Base-by-base conservation (phyloP, 2,329 filamentous ascomycete genomes). In the Penicillium decumbens region DNA sequence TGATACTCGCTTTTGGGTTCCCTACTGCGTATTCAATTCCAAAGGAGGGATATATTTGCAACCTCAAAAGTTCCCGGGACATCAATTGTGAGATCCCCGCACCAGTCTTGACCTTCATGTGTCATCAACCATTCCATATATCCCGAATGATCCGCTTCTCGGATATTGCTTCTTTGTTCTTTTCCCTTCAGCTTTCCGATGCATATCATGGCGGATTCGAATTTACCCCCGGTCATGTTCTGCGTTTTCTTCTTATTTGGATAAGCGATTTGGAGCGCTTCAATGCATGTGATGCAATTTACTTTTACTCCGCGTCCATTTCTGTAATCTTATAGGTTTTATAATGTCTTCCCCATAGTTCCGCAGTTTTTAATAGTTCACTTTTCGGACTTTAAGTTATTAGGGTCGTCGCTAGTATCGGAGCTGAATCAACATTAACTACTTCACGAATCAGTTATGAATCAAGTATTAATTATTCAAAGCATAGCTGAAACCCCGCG, bases 131-230 rank as follows among this genome's bases (percentile, higher is more conserved):
- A 42, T 39, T 46, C 40, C 41, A 30, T 48, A 18, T 33, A 33
- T 45, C 37, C 45, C 29, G 44, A 50, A 45, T 23, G n/a, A 40
- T 44, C 30, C 27, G 35, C 39, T n/a, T 32, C 23, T 15, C 27
- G 46, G 30, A 30, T 47, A 7, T 46, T 49, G 27, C 18, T 29
- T 51, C 20, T 49, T 8, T 43, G 41, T 39, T 18, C 49, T 12
- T 43, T 43, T 39, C 12, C 18, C 45, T 45, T 37, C 24, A 46
- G 43, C 49, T 45, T 43, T 30, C 32, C 38, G 43, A 43, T 57
- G 56, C 54, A 58, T 58, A 49, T 39, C 41, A 48, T 47, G 54
- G 54, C 49, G 49, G 51, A 35, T 51, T 42, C 49, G 27, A 18
- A 43, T 45, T 28, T 50, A 42, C 43, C 28, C 23, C 38, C 28